Base-by-base conservation (phyloP, 106 monocot species). In the Acorus gramineus region DNA sequence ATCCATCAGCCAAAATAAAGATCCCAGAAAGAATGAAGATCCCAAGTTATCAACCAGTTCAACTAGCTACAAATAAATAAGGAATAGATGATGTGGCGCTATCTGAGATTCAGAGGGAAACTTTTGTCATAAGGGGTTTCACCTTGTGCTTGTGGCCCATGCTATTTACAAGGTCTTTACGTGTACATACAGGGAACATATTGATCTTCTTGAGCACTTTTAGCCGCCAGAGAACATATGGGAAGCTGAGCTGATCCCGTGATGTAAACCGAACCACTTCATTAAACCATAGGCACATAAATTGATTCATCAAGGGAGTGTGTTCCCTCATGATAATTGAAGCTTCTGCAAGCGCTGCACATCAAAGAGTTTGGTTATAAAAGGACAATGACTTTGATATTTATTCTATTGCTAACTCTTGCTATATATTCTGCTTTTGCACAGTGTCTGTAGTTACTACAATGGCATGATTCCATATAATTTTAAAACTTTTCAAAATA, bases 161-260 rank as follows among this genome's bases (percentile, higher is more conserved):
- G 51, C 89, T 95, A 63, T 95, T 93, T 10, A 95, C 94, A 64
- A 95, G 79, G 59, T 95, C 90, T 68, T 86, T 95, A 45, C 94
- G 81, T 10, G 69, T 74, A 71, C 90, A 95, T 6, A 95, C 94
- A 11, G 90, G 89, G 56, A 95, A 90, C 86, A 90, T 84, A 55
- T 90, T 80, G 47, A 95, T 46, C 6, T 73, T 73, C 2, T 28
- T 28, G 28, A 66, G 64, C 57, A 86, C 60, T 8, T 76, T 82
- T 12, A 95, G 60, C 8, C 81, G 76, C 53, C 94, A 60, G 65
- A 90, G 55, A 59, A 95, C 80, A 44, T 86, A 90, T 2, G 94
- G 94, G 59, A 95, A 95, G 66, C 94, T 95, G 49, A 90, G 82
- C 81, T 95, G 94, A 76, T 95, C 94, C 28, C 94, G 79, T 43